Percentiles rank a stretch among this genome's conserved stretches.
Evolutionary conservation across 75 land plant genomes (phyloP).

Genomic region (Cryptomeria japonica): DNA sequence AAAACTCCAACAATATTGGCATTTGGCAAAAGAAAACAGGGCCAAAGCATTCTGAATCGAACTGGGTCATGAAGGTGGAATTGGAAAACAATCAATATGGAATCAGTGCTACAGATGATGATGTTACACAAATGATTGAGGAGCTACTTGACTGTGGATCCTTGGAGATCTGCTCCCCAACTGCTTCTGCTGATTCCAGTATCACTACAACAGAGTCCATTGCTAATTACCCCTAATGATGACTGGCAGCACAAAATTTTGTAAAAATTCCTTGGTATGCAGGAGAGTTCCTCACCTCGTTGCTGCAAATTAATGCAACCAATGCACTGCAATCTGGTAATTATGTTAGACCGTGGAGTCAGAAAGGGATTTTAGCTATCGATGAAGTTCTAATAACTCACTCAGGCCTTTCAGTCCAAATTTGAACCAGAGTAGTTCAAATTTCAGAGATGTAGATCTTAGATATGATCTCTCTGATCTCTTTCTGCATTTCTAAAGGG

Average conservation of each 20-base stretch:
- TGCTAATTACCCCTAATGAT: not conserved
- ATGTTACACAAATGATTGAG: constrained; percentile 66
- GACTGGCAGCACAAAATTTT: not conserved
- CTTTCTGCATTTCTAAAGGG: not conserved
- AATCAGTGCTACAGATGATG: constrained; percentile 31
- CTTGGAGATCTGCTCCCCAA: constrained; percentile 28
- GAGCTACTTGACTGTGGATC: constrained; percentile 53
- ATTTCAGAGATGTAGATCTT: not conserved
- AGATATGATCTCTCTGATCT: constrained; percentile 2
- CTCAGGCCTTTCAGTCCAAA: not conserved
- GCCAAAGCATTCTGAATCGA: not conserved
- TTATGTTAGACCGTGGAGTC: constrained; percentile 1
- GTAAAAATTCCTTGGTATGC: not conserved
- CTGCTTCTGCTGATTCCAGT: constrained; percentile 12
- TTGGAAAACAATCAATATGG: constrained; percentile 17
- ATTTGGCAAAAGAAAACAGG: constrained; percentile 6
- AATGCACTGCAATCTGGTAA: not conserved
- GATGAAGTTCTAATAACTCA: constrained; percentile 2
- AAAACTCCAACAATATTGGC: not conserved
- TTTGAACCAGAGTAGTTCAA: not conserved
- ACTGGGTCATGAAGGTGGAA: constrained; percentile 16
- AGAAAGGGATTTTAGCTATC: not conserved
- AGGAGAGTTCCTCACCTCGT: not conserved
- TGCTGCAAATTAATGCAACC: not conserved
- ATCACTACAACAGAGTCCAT: not conserved